Conservation (phyloP, 495 filamentous ascomycete genomes). For the Penicillium bialowiezense region DNA sequence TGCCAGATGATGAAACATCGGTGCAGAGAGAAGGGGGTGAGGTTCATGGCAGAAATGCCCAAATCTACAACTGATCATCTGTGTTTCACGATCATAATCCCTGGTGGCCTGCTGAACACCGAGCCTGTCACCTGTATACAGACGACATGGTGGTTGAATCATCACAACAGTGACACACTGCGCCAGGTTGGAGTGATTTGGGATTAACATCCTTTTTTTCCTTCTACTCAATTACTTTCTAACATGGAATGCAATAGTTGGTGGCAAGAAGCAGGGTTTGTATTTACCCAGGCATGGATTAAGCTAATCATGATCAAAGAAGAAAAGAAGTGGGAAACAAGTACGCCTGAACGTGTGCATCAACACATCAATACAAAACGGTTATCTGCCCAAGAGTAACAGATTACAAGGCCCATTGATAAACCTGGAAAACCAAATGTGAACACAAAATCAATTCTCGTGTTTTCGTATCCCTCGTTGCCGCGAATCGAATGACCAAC, state of each 20-base stretch:
- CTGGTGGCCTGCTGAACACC: no score
- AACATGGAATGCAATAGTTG: no score
- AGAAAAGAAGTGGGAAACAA: constrained; percentile 14
- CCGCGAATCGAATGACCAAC: neutral
- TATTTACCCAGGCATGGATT: constrained; percentile 23
- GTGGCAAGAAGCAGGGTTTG: neutral
- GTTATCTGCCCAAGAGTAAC: constrained; percentile 1
- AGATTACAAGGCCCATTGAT: constrained; percentile 17
- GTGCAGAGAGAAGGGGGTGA: no score
- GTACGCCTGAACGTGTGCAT: constrained; percentile 28
- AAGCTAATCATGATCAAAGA: constrained; percentile 20
- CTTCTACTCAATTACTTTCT: no score
- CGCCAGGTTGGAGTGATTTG: no score
- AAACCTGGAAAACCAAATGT: constrained; percentile 8
- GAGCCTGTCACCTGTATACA: no score
- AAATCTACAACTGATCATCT: no score
- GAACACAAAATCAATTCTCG: constrained; percentile 13
- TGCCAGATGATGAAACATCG: neutral
- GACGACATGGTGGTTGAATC: no score
- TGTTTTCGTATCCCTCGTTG: constrained; percentile 33
- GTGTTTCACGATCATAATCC: no score
- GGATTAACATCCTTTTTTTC: no score
- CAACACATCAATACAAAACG: constrained; percentile 7
- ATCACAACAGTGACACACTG: no score
- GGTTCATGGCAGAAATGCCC: no score